Percentiles rank a stretch among this genome's conserved stretches.
Evolutionary conservation across 805 yeast genomes (phyloP).

Genomic region (Cyberlindnera meyerae): DNA sequence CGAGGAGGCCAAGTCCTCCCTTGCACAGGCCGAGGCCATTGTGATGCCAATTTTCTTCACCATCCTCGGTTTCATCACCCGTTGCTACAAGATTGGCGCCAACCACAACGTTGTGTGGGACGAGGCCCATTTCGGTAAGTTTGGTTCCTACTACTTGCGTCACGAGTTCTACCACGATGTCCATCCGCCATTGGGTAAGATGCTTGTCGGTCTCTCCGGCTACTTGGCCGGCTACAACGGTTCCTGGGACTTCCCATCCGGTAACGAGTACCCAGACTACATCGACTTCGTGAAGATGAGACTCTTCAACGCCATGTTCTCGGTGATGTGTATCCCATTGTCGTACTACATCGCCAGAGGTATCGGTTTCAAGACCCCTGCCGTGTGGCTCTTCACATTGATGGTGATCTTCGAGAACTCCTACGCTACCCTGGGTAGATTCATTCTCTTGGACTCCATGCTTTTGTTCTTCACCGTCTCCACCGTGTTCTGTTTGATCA

Average conservation of each 20-base stretch:
- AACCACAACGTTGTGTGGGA: slow-evolving; percentile 89
- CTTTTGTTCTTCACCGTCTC: slow-evolving; percentile 82
- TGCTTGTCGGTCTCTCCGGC: slow-evolving; percentile 86
- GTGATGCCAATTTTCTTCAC: slow-evolving; percentile 67
- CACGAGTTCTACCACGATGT: slow-evolving; percentile 94
- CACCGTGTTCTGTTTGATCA: slow-evolving; percentile 68
- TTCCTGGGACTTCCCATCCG: slow-evolving; percentile 83
- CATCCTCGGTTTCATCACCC: slow-evolving; percentile 58
- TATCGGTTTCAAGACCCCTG: slow-evolving; percentile 63
- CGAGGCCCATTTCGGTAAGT: slow-evolving; percentile 96
- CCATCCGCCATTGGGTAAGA: slow-evolving; percentile 95
- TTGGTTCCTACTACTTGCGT: slow-evolving; percentile 84
- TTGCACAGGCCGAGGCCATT: slow-evolving; percentile 25
- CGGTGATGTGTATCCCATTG: slow-evolving; percentile 79
- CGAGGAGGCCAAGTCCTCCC: slow-evolving; percentile 19
- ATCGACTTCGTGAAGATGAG: slow-evolving; percentile 84
- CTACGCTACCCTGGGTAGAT: slow-evolving; percentile 79
- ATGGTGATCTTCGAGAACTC: slow-evolving; percentile 82
- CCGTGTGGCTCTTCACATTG: slow-evolving; percentile 73
- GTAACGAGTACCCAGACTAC: slow-evolving; percentile 67
- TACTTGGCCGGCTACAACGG: slow-evolving; percentile 86
- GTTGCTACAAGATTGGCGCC: slow-evolving; percentile 70
- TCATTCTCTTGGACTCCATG: slow-evolving; percentile 89
- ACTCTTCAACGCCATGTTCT: slow-evolving; percentile 77
- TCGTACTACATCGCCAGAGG: slow-evolving; percentile 78